Conservation (phyloP, 1,284 basidiomycete genomes). For the Neolentinus lepideus region DNA sequence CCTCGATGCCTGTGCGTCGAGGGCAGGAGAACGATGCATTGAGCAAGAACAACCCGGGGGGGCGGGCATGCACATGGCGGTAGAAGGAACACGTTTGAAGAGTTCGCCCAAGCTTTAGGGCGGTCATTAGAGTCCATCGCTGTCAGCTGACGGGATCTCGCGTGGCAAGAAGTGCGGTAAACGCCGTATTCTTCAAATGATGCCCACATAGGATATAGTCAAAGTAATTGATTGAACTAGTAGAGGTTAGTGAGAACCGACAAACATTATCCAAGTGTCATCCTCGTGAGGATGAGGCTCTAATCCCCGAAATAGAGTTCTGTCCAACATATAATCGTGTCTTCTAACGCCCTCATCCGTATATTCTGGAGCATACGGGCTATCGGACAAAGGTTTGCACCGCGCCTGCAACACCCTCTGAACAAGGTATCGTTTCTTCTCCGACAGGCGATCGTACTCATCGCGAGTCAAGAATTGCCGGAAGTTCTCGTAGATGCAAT, state of each 20-base stretch:
- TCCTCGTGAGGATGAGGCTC: constrained; percentile 39
- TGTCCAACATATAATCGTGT: constrained; percentile 44
- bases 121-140: no score
- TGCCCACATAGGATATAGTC: no score
- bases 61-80: no score
- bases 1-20: neutral
- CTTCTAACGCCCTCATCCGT: constrained; percentile 33
- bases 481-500: constrained; percentile 38
- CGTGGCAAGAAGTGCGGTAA: neutral
- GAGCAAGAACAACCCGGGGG: no score
- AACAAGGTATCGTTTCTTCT: constrained; percentile 21
- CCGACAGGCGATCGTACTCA: constrained; percentile 27
- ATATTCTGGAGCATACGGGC: neutral
- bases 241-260: constrained; percentile 30
- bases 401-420: constrained; percentile 14
- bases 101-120: no score
- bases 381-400: constrained; percentile 24
- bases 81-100: no score
- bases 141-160: no score
- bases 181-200: no score
- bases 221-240: no score
- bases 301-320: constrained; percentile 45
- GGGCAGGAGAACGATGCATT: neutral
- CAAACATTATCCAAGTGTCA: constrained; percentile 42
- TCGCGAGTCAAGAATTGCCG: constrained; percentile 28